Evolutionary conservation across 2,329 filamentous ascomycete genomes (phyloP), one percentile per base, ranked within the genome.

Genomic region (Microcyclosporella mali): DNA sequence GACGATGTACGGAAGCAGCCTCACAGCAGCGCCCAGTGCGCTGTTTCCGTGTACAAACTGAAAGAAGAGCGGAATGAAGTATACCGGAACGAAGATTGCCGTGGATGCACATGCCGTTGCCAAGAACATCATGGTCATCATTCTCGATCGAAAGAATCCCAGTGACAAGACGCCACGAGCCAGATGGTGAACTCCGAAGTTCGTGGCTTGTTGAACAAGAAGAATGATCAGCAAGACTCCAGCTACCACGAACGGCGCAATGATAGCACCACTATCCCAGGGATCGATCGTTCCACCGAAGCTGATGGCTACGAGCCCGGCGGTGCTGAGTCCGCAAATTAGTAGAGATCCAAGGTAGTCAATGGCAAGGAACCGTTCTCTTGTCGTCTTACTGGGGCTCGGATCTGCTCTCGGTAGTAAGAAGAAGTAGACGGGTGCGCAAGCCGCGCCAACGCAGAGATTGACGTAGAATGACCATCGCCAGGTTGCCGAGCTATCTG

Each of bases 1-100:
- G 4, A 38, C 11, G 34, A 46, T 37, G 27, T 42, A 41, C 0
- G 70, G 72, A 1, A 73, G 54, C 1, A 73, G 56, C 8, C 64
- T 60, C 1, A 69, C 63, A 1, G 64, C 69, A 8, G 70, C 63
- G 10, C 65, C 45, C 2, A 73, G 52, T 0, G 69, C 60, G 0
- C 50, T 57, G 31, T 73, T 71, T 3, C 68, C 68, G 2, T 61
- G 64, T 0, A 65, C 66, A 52, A 78, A 79, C 43, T 74, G 70
- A 56, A 78, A 78, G 60, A 33, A 14, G 31, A 78, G 60, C 0
- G 76, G 75, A 7, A 73, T 69, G 57, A 73, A 79, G 60, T 78
- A 79, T 4, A 73, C 60, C 0, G 64, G 61, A 37, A 53, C 31
- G 9, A 14, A 9, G 14, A 10, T 33, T 9, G 31, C 31, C 31